Base-by-base conservation (phyloP, 495 filamentous ascomycete genomes). In the Talaromyces stipitatus region DNA sequence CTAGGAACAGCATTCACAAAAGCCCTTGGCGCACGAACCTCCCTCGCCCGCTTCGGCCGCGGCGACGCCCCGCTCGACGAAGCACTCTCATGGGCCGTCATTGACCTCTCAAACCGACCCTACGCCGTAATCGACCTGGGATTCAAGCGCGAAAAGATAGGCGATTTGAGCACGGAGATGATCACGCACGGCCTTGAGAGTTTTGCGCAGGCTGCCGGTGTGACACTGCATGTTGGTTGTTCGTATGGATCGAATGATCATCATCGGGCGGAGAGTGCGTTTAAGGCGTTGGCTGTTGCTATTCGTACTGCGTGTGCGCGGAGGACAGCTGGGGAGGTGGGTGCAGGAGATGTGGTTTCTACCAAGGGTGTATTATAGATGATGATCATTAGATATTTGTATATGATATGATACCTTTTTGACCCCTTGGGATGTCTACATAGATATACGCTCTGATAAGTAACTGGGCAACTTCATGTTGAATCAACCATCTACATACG, bases 21-120 rank as follows among this genome's bases (percentile, higher is more conserved):
- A 41, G 86, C 91, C 16, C 82, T 98, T 26, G 85, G 86, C 55
- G 77, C 81, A 14, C 86, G 88, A 9, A 77, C 84, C 47, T 95
- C 94, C 6, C 81, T 96, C 18, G 85, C 87, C 36, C 87, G 94
- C 14, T 98, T 96, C 78, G 95, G 94, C 20, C 84, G 78, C 60
- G 92, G 90, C 48, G 95, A 96, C 69, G 87, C 86, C 0, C 94
- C 94, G 1, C 87, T 98, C 12, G 94, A 98, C 75, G 94, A 97
- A 72, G 91, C 94, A 4, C 85, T 98, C 27, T 92, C 89, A 23
- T 85, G 94, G 60, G 94, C 94, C 2, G 95, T 97, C 7, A 85
- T 98, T 57, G 94, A 98, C 68, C 83, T 98, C 9, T 95, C 90
- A 28, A 91, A 90, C 68, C 88, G 94, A 0, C 92, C 94, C 2